phyloP scores from a whole-genome alignment of 208 protist genomes.

The Leishmania arabica region DNA sequence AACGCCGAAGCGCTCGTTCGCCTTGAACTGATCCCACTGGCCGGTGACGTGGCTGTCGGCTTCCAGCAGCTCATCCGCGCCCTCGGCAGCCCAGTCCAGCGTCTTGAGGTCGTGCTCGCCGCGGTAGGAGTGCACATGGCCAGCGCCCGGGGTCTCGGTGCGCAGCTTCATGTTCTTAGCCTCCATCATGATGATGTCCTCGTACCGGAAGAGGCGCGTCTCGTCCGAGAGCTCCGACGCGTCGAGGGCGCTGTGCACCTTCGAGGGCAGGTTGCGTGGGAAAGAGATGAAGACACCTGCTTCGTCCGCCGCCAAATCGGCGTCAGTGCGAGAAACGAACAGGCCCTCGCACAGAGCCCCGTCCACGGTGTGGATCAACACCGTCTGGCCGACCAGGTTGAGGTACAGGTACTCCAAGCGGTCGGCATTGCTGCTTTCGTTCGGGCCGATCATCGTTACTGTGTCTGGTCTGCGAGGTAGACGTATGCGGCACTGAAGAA shows the following conservation, averaged over 20 bases:
- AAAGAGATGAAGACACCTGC: constrained; percentile 69
- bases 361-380: constrained; percentile 78
- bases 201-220: constrained; percentile 56
- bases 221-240: constrained; percentile 42
- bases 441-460: constrained; percentile 28
- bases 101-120: constrained; percentile 66
- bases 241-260: constrained; percentile 52
- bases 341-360: constrained; percentile 77
- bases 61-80: constrained; percentile 65
- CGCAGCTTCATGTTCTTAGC: constrained; percentile 65
- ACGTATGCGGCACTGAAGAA: background rate
- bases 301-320: constrained; percentile 49
- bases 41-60: constrained; percentile 50
- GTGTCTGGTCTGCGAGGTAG: background rate
- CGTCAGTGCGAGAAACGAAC: constrained; percentile 84
- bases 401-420: constrained; percentile 90
- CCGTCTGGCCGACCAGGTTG: constrained; percentile 86
- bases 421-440: constrained; percentile 73
- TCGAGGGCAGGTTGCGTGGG: constrained; percentile 55
- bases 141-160: constrained; percentile 65
- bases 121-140: constrained; percentile 44
- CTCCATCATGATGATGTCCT: constrained; percentile 82
- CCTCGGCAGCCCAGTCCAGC: constrained; percentile 74
- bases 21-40: constrained; percentile 90
- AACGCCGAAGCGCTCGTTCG: constrained; percentile 83